A percentile compares a stretch with the other conserved stretches of the same genome.
These are phyloP conservation scores for Phytophthora sp. DNA, from an alignment of 352 stramenopile species.

Conservation along the genomic window DNA sequence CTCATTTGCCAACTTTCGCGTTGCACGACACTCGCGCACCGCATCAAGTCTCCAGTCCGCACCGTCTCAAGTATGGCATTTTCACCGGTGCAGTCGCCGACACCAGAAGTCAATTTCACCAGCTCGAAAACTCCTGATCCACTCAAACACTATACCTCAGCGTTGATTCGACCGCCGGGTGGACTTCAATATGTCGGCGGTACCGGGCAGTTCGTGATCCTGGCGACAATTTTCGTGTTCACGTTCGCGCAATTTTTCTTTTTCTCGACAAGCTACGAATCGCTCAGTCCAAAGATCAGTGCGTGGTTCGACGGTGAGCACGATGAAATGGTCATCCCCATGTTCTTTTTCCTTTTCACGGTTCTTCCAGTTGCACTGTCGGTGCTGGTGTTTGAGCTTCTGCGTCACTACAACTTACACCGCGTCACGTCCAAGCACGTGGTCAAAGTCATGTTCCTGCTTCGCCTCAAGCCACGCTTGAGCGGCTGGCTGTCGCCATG, in stretches of 20 bases:
- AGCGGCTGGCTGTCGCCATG: conserved; percentile 35
- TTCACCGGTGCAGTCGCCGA: too few relatives aligned
- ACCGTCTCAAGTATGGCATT: too few relatives aligned
- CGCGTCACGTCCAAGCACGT: conserved; percentile 37
- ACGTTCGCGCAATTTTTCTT: conserved; percentile 36
- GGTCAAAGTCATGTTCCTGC: conserved; percentile 28
- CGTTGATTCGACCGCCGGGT: too few relatives aligned
- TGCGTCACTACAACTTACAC: conserved; percentile 44
- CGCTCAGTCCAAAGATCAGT: conserved; percentile 15
- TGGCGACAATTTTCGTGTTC: conserved; percentile 38
- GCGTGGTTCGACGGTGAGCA: conserved; percentile 42
- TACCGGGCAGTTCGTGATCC: conserved; percentile 38
- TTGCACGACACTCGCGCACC: too few relatives aligned
- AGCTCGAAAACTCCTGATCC: too few relatives aligned
- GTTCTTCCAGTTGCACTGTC: conserved; percentile 46
- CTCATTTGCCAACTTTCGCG: too few relatives aligned
- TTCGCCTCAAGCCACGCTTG: conserved; percentile 51
- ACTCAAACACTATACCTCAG: too few relatives aligned
- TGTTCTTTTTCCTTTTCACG: conserved; percentile 58
- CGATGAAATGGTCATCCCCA: conserved; percentile 57
- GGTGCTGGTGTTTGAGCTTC: conserved; percentile 47
- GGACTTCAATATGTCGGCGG: too few relatives aligned
- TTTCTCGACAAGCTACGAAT: conserved; percentile 26
- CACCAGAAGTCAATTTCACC: too few relatives aligned
- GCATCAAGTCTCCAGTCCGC: too few relatives aligned